Evolutionary conservation across 176 grass and related monocot genomes (phyloP), one percentile per base, ranked within the genome.

Genomic region (Aegilops tauschii): DNA sequence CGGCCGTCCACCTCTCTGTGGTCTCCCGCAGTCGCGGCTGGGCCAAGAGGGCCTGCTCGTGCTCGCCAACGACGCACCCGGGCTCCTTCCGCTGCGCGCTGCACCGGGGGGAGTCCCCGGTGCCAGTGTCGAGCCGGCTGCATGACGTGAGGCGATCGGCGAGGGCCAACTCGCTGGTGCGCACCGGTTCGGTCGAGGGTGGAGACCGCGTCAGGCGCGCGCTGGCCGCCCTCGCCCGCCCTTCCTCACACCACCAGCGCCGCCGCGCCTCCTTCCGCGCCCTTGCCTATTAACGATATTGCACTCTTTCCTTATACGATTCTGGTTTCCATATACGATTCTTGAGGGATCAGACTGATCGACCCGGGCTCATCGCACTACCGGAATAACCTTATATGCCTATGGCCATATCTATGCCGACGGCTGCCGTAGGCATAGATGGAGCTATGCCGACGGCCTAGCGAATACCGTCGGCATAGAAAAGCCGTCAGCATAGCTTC

Each of bases 1-100:
- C 68, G 10, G 12, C 34, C 18, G 5, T 8, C 76, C 36, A 25
- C 23, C 23, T 25, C 23, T 25, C 23, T 2, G 39, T 52, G 30
- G 34, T 17, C 11, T 30, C 66, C 30, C 0, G 4, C 50, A 0
- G 64, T 28, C 9, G 56, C 28, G 18, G 63, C 13, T 52, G 13
- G 56, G 52, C 78, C 25, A 83, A 6, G 25, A 73, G 23, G 76
- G 69, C 85, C 31, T 97, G 92, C 61, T 32, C 92, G 59, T 97
- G 92, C 73, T 90, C 90, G 3, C 95, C 95, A 1, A 89, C 92
- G 2, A 93, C 88, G 28, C 95, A 97, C 62, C 92, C 92, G 0
- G 95, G 89, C 47, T 94, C 95, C 1, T 95, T 93, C 90, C 82
- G 93, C n/a, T 95, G 91, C 87, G 84, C 84, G 5, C 78, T 93